Evolutionary conservation across 139 green algal genomes (phyloP), one percentile per base, ranked within the genome.

Genomic region (Chlamydomonas sp.): DNA sequence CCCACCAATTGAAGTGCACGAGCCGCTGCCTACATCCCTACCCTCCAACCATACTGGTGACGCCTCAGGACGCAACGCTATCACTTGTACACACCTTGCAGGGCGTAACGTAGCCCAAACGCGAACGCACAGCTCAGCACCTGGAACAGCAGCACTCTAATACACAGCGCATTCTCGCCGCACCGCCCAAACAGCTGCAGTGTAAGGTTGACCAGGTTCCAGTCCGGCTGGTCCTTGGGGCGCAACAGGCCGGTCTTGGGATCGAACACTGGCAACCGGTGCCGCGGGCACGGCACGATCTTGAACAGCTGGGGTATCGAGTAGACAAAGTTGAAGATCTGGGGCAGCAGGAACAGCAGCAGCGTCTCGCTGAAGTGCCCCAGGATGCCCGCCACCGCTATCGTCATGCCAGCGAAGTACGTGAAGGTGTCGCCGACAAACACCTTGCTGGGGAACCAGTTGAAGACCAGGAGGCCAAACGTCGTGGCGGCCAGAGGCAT

Each of bases 361-460:
- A 99, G 92, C 58, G 96, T 99, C 91, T 99, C 98, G 68, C 90
- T 97, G 88, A 98, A 98, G 93, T 99, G 98, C 16, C 98, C 98
- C 62, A 99, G 93, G 78, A 99, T 99, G 80, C 98, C 97, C 0
- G 97, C 97, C 7, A 99, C 97, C 9, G 96, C 98, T n/a, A 99
- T 93, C 0, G 97, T 93, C 97, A 99, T 99, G 86, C 98, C 98
- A 0, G 97, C 97, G 96, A 99, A 99, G 91, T 99, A 99, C n/a
- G 98, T 99, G 94, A 97, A 99, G 1, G 98, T 99, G 93, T 99
- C 98, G 9, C 98, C 98, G 72, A 99, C 98, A 93, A 99, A 99
- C 5, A 99, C 97, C 31, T 91, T 83, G 79, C 59, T 85, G 62
- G 92, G 91, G 87, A 92, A 99, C 97, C 97, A 99, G 90, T 98